These are phyloP conservation scores for Jamesozyma spencerorum DNA, from an alignment of 805 yeast species.

Conservation along the genomic window DNA sequence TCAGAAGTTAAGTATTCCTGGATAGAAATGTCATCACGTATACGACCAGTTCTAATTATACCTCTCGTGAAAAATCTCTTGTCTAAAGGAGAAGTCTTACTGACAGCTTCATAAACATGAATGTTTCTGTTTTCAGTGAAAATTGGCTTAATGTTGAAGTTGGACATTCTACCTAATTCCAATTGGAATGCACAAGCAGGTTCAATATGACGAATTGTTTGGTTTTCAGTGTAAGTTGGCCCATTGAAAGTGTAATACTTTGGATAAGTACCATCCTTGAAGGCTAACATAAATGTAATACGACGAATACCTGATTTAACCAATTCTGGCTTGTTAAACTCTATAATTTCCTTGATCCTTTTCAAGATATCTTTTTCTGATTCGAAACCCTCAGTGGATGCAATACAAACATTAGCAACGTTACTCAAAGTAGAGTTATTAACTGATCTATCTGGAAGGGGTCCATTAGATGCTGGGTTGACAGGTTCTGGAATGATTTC, in stretches of 20 bases:
- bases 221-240: conserved; percentile 76
- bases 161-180: conserved; percentile 87
- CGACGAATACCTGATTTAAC: conserved; percentile 74
- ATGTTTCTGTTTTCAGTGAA: conserved; percentile 95
- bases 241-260: conserved; percentile 93
- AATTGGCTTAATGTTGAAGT: conserved; percentile 89
- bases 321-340: conserved; percentile 62
- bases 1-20: conserved; percentile 93
- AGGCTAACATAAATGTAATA: conserved; percentile 82
- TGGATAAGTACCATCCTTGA: conserved; percentile 79
- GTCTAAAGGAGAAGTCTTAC: conserved; percentile 87
- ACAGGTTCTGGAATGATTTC: conserved; percentile 52
- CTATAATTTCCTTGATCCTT: conserved; percentile 55
- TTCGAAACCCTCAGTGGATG: conserved; percentile 62
- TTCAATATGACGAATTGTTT: conserved; percentile 92
- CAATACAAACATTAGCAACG: conserved; percentile 73
- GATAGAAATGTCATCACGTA: conserved; percentile 85
- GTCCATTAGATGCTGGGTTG: conserved; percentile 30
- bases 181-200: conserved; percentile 97
- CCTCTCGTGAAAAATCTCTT: conserved; percentile 96
- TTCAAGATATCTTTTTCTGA: conserved; percentile 59
- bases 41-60: conserved; percentile 90
- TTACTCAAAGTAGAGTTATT: conserved; percentile 45
- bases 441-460: conserved; percentile 42
- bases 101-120: conserved; percentile 94